A percentile compares a stretch with the other conserved stretches of the same genome.
These are phyloP conservation scores for Murraya koenigii DNA, from an alignment of 345 rosid genomes.

Conservation along the genomic window DNA sequence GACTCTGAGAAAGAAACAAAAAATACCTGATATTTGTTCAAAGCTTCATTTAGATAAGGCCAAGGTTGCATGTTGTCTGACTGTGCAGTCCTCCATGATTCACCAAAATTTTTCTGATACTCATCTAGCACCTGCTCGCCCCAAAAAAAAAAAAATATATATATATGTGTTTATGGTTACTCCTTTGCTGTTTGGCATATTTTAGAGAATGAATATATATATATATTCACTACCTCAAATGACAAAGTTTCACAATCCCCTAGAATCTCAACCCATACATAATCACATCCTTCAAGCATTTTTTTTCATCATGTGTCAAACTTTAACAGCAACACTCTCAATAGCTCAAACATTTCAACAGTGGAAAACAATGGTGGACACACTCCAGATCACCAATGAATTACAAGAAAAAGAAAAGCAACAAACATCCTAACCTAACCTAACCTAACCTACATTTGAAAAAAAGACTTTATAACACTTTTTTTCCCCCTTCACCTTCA, in stretches of 20 bases:
- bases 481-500: neutral
- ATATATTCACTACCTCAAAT: neutral
- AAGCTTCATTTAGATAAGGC: constrained; percentile 81
- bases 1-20: constrained; percentile 7
- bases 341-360: neutral
- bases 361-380: neutral
- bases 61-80: constrained; percentile 66
- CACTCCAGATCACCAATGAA: neutral
- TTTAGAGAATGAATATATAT: no score
- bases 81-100: constrained; percentile 69
- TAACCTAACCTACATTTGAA: neutral
- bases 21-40: constrained; percentile 74
- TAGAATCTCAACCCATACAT: neutral
- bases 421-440: neutral
- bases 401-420: neutral
- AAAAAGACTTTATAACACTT: neutral
- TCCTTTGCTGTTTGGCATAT: no score
- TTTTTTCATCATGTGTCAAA: neutral
- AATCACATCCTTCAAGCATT: neutral
- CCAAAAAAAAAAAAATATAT: neutral
- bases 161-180: no score
- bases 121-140: constrained; percentile 88
- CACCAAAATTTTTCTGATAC: constrained; percentile 88
- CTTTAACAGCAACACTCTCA: neutral
- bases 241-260: neutral